Evolutionary conservation across 352 stramenopile genomes (phyloP).

Genomic region (Phytophthora meadii): DNA sequence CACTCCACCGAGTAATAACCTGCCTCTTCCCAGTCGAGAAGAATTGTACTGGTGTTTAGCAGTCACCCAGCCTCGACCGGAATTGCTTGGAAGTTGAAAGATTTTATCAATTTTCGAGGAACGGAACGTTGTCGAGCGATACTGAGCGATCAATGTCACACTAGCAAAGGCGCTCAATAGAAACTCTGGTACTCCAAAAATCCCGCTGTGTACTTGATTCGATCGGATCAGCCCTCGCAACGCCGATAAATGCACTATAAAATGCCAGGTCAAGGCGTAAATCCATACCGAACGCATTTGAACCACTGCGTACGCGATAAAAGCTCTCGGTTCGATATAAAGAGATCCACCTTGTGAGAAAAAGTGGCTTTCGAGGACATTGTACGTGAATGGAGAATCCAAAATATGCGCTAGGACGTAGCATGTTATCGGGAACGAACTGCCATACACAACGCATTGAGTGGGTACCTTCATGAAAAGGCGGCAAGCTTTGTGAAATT

Average conservation of each 20-base stretch:
- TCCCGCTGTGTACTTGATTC: slow-evolving; percentile 18
- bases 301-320: slow-evolving; percentile 39
- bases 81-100: slow-evolving; percentile 14
- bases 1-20: slow-evolving; percentile 27
- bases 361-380: slow-evolving; percentile 39
- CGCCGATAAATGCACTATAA: slow-evolving; percentile 18
- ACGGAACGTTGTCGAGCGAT: slow-evolving; percentile 32
- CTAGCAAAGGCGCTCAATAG: slow-evolving; percentile 40
- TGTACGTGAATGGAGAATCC: slow-evolving; percentile 50
- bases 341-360: slow-evolving; percentile 35
- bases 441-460: slow-evolving; percentile 63
- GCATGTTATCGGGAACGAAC: slow-evolving; percentile 45
- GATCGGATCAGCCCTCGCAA: slow-evolving; percentile 10
- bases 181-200: slow-evolving; percentile 46
- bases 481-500: slow-evolving; percentile 9
- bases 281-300: slow-evolving; percentile 61
- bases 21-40: slow-evolving; percentile 20
- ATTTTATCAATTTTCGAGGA: slow-evolving; percentile 24
- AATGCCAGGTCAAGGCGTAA: slow-evolving; percentile 40
- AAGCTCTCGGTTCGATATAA: slow-evolving; percentile 26
- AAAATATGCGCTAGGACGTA: slow-evolving; percentile 57
- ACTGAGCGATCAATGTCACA: slow-evolving; percentile 42
- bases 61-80: not conserved
- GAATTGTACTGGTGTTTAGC: slow-evolving; percentile 30
- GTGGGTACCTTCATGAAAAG: slow-evolving; percentile 52